Evolutionary conservation across 1,284 basidiomycete species (phyloP), one percentile per base, ranked within the genome.

Genomic region (Cryptococcus sp.): DNA sequence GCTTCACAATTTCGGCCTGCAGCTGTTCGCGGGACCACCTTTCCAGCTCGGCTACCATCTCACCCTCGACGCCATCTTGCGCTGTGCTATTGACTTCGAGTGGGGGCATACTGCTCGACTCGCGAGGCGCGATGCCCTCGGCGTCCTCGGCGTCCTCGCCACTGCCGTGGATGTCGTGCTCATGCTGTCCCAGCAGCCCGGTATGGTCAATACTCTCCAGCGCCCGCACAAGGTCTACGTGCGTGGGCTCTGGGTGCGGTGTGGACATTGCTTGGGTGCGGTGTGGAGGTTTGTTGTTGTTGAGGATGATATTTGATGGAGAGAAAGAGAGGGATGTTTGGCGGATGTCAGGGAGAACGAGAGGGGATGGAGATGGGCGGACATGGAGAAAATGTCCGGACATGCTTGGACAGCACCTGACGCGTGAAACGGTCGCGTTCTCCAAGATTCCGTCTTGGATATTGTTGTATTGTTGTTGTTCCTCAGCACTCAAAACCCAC

Each of bases 21-120:
- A 70, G 60, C 43, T 67, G 63, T 20, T 65, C 67, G 4, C 49
- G 39, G 12, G 61, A 58, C 69, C 69, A 70, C 23, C 49, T 52
- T 39, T 50, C 55, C 35, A 66, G 61, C 1, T 57, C 50, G 44
- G 28, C 50, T 28, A 23, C 20, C n/a, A 12, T 35, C 39, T 40
- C 21, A 3, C 11, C 11, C 8, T 18, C 20, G n/a, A n/a, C n/a
- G n/a, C 20, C n/a, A 12, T 35, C 39, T 40, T 24, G 8, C 11
- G 4, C 8, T 18, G 11, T 16, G 23, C 23, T 18, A 24, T 33
- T 7, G 23, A 36, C 13, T 24, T 8, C 16, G 20, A 33, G 46
- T 33, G 4, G 40, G 12, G 47, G 4, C 15, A 37, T 36, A 49
- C 37, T 33, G 24, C 13, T 28, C 24, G 46, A 4, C 24, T 12